Conservation (phyloP, 208 protist genomes). For the Leishmania major region DNA sequence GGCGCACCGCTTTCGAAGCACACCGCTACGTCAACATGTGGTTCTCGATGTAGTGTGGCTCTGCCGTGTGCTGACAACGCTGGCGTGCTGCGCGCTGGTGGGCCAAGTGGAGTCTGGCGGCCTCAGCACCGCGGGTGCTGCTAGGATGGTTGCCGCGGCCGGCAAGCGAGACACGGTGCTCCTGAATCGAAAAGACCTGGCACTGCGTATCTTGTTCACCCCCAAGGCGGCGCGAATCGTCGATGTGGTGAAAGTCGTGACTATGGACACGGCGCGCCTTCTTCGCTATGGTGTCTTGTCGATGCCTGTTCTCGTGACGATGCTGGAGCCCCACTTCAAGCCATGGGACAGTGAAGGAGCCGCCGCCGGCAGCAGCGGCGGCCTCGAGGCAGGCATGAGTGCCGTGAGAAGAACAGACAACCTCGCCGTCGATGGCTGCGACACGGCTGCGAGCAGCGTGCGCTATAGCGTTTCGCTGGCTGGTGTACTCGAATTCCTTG, state of each 20-base stretch:
- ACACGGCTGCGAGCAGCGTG: neutral
- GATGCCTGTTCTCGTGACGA: constrained; percentile 20
- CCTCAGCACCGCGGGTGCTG: neutral
- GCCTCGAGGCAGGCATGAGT: neutral
- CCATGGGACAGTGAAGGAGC: neutral
- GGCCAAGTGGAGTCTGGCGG: constrained; percentile 13
- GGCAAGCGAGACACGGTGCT: neutral
- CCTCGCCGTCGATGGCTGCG: neutral
- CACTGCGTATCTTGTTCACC: constrained; percentile 19
- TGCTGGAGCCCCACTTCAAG: constrained; percentile 28
- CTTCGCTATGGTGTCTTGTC: constrained; percentile 28
- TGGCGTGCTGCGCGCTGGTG: constrained; percentile 34
- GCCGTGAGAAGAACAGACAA: neutral
- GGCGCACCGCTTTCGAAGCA: constrained; percentile 62
- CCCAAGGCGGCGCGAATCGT: constrained; percentile 17
- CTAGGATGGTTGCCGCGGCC: constrained; percentile 2
- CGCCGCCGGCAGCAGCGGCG: neutral
- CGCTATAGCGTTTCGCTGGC: constrained; percentile 26
- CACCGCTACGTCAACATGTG: constrained; percentile 47
- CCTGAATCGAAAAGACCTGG: constrained; percentile 6
- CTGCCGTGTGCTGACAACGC: constrained; percentile 33
- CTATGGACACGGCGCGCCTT: constrained; percentile 35
- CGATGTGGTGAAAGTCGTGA: constrained; percentile 30
- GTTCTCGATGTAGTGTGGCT: constrained; percentile 76
- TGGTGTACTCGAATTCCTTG: constrained; percentile 27